These are phyloP conservation scores for Coccomyxa sp. DNA, from an alignment of 139 green algal species.

Conservation along the genomic window DNA sequence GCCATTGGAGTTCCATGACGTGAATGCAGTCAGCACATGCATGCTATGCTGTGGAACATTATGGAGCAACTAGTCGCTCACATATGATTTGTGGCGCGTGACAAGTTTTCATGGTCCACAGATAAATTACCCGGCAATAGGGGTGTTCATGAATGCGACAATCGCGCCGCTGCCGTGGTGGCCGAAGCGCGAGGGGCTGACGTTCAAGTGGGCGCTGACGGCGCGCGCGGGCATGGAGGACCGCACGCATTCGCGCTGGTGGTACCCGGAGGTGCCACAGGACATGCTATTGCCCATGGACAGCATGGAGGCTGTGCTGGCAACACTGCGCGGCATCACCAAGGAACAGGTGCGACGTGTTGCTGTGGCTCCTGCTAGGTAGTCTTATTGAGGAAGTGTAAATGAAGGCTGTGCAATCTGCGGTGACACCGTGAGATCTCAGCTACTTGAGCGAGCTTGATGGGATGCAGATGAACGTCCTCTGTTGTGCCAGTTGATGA, in stretches of 20 bases:
- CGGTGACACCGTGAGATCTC: neutral
- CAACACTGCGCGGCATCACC: no score
- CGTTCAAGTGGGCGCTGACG: neutral
- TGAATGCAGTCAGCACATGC: no score
- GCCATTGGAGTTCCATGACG: no score
- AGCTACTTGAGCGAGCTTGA: no score
- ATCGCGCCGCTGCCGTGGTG: neutral
- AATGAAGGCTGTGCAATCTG: neutral
- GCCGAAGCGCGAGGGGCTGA: neutral
- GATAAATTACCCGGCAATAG: neutral
- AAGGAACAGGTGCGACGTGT: neutral
- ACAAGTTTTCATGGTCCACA: neutral
- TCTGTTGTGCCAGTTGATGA: no score
- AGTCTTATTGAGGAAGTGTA: neutral
- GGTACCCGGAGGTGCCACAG: neutral
- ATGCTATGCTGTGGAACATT: no score
- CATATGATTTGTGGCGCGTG: no score
- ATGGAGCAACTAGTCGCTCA: no score
- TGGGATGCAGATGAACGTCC: no score
- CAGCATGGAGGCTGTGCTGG: no score
- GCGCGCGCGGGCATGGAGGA: neutral
- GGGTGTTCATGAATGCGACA: neutral
- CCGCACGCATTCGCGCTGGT: neutral
- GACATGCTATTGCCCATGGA: no score
- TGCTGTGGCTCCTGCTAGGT: neutral